Percentiles rank a stretch among this genome's conserved stretches.
Conservation (phyloP, 2,329 filamentous ascomycete species). For the Arachnomyces sp. region DNA sequence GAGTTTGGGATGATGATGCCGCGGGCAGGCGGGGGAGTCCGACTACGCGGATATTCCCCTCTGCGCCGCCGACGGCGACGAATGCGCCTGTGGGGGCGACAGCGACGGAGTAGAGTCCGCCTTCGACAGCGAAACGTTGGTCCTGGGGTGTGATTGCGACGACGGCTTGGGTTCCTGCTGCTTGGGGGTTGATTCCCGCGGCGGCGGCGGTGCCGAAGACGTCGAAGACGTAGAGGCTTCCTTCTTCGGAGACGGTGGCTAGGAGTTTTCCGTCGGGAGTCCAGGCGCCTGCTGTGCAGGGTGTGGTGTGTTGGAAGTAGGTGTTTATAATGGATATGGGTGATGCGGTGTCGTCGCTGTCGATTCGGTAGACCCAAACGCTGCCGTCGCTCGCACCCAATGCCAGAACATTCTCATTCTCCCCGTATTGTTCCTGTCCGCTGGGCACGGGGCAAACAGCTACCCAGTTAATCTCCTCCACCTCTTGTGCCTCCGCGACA, state of each 20-base stretch:
- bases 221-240: constrained; percentile 85
- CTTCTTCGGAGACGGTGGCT: constrained; percentile 82
- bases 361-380: constrained; percentile 92
- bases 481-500: constrained; percentile 73
- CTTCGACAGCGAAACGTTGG: constrained; percentile 85
- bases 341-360: constrained; percentile 51
- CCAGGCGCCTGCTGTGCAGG: constrained; percentile 87
- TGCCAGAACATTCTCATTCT: constrained; percentile 71
- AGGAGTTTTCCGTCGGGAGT: constrained; percentile 78
- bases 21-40: constrained; percentile 60
- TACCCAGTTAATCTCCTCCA: constrained; percentile 93
- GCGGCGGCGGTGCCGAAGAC: constrained; percentile 71
- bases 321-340: constrained; percentile 77
- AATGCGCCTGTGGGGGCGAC: constrained; percentile 72
- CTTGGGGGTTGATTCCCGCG: constrained; percentile 46
- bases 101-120: constrained; percentile 81
- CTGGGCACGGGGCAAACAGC: constrained; percentile 59
- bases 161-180: constrained; percentile 53
- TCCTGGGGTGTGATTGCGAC: constrained; percentile 71
- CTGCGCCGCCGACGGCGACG: constrained; percentile 78
- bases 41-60: constrained; percentile 75
- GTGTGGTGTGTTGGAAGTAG: constrained; percentile 80
- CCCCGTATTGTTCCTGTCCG: constrained; percentile 21
- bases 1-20: constrained; percentile 30
- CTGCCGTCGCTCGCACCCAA: constrained; percentile 83